Base-by-base conservation (phyloP, 345 rosid species). In the Aquilaria sinensis region DNA sequence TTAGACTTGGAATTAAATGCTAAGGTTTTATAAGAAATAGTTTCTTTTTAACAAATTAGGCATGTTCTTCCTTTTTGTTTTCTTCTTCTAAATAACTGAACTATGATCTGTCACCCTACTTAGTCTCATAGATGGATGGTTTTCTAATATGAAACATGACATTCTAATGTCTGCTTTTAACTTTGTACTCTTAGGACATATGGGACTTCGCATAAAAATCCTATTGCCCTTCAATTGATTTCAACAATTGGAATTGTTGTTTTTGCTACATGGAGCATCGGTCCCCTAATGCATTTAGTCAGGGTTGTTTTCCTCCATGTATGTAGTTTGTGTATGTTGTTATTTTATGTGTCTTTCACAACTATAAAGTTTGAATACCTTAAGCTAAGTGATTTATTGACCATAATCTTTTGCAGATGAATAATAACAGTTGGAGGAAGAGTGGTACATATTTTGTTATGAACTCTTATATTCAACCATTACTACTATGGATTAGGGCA, bases 191-290 rank as follows among this genome's bases (percentile, higher is more conserved):
- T 60, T 76, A 92, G 96, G 78, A 80, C 88, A 52, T 85, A 62
- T 74, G 80, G 78, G 70, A 72, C 73, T 67, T 72, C 89, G 43
- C 47, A 66, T 7, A 85, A 82, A 78, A 83, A 76, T 72, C 72
- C 81, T 60, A 69, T 78, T 65, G 65, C 81, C 71, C 72, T 74
- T 60, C 83, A 72, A 72, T 66, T 87, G 75, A 74, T 86, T 65
- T 87, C 94, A 51, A 92, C 96, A 47, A 71, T 81, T 68, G 91
- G 87, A 53, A 65, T 93, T 66, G 77, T 87, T 74, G 74, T 81
- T 64, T 89, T 93, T 85, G 87, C 94, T 53, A 65, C 80, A 53
- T 92, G 96, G 96, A 88, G 96, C 71, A 81, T 93, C 62, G 82
- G 66, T 63, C 98, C 97, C 23, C 86, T 93, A 53, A 45, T 87